phyloP scores from a whole-genome alignment of 352 stramenopile genomes.

The Globisporangium spinosum region DNA sequence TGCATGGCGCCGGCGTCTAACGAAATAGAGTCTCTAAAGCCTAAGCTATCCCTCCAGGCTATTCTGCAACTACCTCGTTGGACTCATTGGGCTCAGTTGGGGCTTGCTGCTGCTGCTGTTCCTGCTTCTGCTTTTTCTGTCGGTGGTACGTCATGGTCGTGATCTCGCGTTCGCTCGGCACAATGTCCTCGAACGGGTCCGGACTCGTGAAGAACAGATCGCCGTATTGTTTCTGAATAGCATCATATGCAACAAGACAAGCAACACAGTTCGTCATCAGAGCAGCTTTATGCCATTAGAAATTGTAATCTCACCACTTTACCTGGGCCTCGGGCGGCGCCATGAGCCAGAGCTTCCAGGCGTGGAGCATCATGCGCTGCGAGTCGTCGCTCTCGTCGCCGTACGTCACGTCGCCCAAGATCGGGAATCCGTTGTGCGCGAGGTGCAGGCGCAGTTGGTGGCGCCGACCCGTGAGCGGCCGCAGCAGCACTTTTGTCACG shows the following conservation, averaged over 20 bases:
- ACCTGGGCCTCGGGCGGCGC: slow-evolving; percentile 39
- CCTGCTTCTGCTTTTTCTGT: slow-evolving; percentile 12
- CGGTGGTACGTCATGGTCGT: slow-evolving; percentile 56
- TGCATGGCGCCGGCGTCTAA: slow-evolving; percentile 45
- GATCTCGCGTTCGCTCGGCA: slow-evolving; percentile 45
- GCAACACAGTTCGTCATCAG: not conserved
- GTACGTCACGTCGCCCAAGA: slow-evolving; percentile 76
- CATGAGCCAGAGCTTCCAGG: slow-evolving; percentile 77
- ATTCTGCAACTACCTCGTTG: not conserved
- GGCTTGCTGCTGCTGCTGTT: not conserved
- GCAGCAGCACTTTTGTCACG: slow-evolving; percentile 82
- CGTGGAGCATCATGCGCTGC: slow-evolving; percentile 83
- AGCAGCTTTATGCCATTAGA: not conserved
- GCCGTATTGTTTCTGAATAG: slow-evolving; percentile 43
- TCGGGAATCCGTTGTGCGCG: slow-evolving; percentile 68
- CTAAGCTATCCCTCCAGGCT: too few relatives aligned
- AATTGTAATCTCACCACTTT: not conserved
- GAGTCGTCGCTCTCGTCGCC: slow-evolving; percentile 52
- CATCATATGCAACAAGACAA: slow-evolving; percentile 6
- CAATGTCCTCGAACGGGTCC: slow-evolving; percentile 66
- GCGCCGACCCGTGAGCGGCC: slow-evolving; percentile 70
- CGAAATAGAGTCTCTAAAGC: not conserved
- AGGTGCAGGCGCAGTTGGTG: slow-evolving; percentile 86
- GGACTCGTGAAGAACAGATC: slow-evolving; percentile 60
- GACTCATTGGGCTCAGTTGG: not conserved